These are phyloP conservation scores for Bertia moriformis DNA, from an alignment of 2,329 filamentous ascomycete genomes.

Conservation along the genomic window DNA sequence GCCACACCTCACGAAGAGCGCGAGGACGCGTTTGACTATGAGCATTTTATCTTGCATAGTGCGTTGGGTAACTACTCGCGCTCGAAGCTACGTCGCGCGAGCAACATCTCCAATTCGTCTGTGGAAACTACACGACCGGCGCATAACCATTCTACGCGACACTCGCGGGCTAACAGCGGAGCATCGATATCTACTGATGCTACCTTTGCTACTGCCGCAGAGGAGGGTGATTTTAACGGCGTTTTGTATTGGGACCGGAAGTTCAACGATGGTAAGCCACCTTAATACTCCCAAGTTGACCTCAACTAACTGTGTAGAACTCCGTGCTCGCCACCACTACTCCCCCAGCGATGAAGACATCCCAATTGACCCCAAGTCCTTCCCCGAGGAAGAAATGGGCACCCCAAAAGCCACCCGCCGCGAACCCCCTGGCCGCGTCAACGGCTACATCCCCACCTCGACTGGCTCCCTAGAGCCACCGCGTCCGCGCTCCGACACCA, in stretches of 20 bases:
- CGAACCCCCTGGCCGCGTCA: no score
- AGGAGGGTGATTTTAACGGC: background rate
- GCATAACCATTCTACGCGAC: background rate
- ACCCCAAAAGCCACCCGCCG: no score
- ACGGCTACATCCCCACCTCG: no score
- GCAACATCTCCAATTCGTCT: background rate
- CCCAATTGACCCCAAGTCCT: no score
- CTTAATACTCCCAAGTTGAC: no score
- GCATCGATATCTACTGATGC: background rate
- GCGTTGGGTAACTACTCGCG: slow-evolving; percentile 1
- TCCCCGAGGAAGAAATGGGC: no score
- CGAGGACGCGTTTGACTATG: background rate
- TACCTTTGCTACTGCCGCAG: background rate
- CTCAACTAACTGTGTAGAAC: no score
- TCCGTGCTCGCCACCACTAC: no score
- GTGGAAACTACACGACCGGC: background rate
- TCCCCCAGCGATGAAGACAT: no score
- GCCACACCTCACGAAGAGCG: background rate
- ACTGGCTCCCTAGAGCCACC: no score
- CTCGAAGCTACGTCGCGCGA: background rate
- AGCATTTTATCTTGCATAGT: slow-evolving; percentile 1
- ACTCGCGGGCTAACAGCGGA: background rate
- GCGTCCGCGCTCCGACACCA: background rate
- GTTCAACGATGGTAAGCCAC: background rate
- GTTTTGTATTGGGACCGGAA: background rate